Evolutionary conservation across 306 rosid species (phyloP), one percentile per base, ranked within the genome.

Genomic region (Cercis canadensis): DNA sequence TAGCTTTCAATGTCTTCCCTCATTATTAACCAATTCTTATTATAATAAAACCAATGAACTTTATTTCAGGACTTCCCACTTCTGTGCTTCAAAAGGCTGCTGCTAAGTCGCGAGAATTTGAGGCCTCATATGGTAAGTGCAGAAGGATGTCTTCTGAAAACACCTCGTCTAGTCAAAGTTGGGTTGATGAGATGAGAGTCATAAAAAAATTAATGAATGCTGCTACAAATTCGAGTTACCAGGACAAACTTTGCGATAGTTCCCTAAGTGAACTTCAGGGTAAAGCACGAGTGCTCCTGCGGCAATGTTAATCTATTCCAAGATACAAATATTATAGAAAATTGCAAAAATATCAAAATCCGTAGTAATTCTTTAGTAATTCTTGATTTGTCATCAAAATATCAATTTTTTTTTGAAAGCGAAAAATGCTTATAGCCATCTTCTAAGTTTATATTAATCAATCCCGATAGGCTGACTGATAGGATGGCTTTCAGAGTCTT

Each of bases 61-160:
- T 74, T 60, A 40, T 75, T 70, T 66, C 81, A 82, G 84, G 87
- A 62, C 87, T 93, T 45, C 92, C 97, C 0, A 76, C 81, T 69
- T 87, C 82, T 12, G 72, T 93, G 49, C 96, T 93, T 62, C 84
- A 80, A 75, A 89, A 79, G 55, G 98, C 98, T 62, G 89, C 87
- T 11, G 83, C 82, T 4, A 93, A 87, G 83, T 93, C 98, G 6
- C 81, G 75, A 64, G 93, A 93, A 65, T 93, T 93, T 16, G 98
- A 90, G 90, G 86, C 82, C n/a, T 61, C 77, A 21, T 90, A 87
- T 69, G 97, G 98, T 53, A 88, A 83, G 73, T 66, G 44, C 70
- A 24, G 17, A 74, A 65, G 31, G 46, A 58, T 37, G 52, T 43
- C 69, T 50, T 57, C 57, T 49, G 81, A 73, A 59, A 33, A 76